These are phyloP conservation scores for Fragaria nilgerrensis DNA, from an alignment of 306 rosid genomes.

Conservation along the genomic window DNA sequence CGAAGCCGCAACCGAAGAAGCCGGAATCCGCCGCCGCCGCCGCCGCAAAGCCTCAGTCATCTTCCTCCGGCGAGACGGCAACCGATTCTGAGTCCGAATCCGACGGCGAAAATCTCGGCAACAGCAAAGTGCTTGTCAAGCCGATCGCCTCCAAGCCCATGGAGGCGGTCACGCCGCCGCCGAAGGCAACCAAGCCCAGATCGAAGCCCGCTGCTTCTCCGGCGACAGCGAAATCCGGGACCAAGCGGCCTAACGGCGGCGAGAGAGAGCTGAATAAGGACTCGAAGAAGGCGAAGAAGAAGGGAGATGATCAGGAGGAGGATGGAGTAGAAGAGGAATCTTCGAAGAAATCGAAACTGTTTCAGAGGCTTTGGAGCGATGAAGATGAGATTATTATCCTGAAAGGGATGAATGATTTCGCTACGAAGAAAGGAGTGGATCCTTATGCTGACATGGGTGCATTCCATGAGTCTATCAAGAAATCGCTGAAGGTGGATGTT, in stretches of 20 bases:
- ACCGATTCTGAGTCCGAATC: slow-evolving; percentile 48
- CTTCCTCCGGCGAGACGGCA: slow-evolving; percentile 40
- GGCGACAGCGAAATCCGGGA: slow-evolving; percentile 18
- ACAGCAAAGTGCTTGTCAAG: slow-evolving; percentile 20
- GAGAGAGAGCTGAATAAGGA: slow-evolving; percentile 11
- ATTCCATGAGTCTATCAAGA: slow-evolving; percentile 47
- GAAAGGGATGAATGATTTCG: slow-evolving; percentile 41
- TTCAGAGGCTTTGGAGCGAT: slow-evolving; percentile 57
- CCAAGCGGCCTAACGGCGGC: slow-evolving; percentile 31
- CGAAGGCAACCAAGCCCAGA: slow-evolving; percentile 38
- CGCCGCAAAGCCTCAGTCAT: slow-evolving; percentile 12
- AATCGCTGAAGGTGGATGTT: slow-evolving; percentile 41
- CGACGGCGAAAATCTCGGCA: slow-evolving; percentile 22
- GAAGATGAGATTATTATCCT: slow-evolving; percentile 52
- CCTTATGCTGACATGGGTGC: slow-evolving; percentile 29
- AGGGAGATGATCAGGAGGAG: neutral
- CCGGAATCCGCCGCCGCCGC: too few species aligned
- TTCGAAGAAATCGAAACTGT: slow-evolving; percentile 28
- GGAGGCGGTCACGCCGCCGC: slow-evolving; percentile 42
- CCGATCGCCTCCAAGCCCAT: slow-evolving; percentile 51
- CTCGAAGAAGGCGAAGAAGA: slow-evolving; percentile 5
- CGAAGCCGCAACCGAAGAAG: neutral
- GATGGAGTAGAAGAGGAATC: slow-evolving; percentile 18
- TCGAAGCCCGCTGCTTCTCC: slow-evolving; percentile 30
- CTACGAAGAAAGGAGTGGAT: slow-evolving; percentile 30